Conservation (phyloP, 73 alveolate genomes). For the Urostyla sp. region DNA sequence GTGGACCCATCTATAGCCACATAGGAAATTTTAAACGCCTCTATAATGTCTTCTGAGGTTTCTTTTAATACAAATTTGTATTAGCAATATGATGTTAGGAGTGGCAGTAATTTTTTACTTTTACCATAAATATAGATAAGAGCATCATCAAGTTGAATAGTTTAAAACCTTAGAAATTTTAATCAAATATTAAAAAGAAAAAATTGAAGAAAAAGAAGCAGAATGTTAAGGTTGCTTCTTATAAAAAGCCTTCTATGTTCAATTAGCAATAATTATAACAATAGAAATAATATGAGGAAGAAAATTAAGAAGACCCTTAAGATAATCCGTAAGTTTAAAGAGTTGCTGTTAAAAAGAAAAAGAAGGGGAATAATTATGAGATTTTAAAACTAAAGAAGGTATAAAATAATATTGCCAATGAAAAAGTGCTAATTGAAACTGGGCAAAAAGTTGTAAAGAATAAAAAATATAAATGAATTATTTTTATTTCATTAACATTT, state of each 20-base stretch:
- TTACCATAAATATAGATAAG: background rate
- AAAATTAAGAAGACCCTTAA: background rate
- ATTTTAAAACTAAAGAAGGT: background rate
- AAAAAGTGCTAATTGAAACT: constrained; percentile 10
- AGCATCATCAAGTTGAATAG: background rate
- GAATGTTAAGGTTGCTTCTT: constrained; percentile 9
- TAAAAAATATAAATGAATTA: no score
- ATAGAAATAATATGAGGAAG: background rate
- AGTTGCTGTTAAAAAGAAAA: background rate
- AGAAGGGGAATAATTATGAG: background rate
- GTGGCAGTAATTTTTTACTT: constrained; percentile 14
- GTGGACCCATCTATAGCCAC: constrained; percentile 30
- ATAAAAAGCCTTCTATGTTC: background rate
- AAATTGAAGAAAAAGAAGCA: background rate
- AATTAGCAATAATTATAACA: background rate
- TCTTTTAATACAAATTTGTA: constrained; percentile 25
- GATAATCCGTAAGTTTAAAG: background rate
- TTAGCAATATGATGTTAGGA: constrained; percentile 8
- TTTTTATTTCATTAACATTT: no score
- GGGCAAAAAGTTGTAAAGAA: constrained; percentile 18
- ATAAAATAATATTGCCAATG: background rate
- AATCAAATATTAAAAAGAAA: background rate
- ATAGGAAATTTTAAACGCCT: constrained; percentile 5
- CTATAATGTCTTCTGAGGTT: constrained; percentile 50
- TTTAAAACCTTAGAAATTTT: background rate